These are phyloP conservation scores for Fragilariopsis cylindrus DNA, from an alignment of 108 stramenopile genomes.

Conservation along the genomic window DNA sequence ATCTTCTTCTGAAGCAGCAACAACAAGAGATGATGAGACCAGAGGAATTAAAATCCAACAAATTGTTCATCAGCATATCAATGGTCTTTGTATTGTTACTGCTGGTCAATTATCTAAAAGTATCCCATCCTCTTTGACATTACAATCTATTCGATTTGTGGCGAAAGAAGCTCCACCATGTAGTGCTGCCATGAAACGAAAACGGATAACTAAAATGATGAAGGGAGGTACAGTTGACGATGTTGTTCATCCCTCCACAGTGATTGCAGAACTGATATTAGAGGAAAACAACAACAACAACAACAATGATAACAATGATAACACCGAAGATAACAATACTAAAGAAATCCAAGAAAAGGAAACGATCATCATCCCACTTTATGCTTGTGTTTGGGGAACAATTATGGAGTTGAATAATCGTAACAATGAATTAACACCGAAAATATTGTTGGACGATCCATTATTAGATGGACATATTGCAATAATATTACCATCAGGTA, in stretches of 20 bases:
- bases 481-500: constrained; percentile 60
- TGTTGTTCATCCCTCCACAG: constrained; percentile 29
- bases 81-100: constrained; percentile 75
- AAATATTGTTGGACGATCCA: constrained; percentile 53
- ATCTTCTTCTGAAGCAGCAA: too few species aligned
- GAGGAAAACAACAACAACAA: neutral
- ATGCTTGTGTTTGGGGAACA: constrained; percentile 70
- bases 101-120: constrained; percentile 35
- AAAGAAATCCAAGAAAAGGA: neutral
- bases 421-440: constrained; percentile 13
- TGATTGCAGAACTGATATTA: constrained; percentile 28
- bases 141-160: constrained; percentile 26
- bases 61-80: constrained; percentile 73
- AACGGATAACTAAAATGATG: constrained; percentile 52
- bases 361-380: constrained; percentile 32
- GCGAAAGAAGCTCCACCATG: constrained; percentile 25
- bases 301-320: neutral
- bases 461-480: constrained; percentile 77
- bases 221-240: constrained; percentile 33
- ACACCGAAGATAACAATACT: neutral
- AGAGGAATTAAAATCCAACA: neutral
- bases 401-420: constrained; percentile 65
- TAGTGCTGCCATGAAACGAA: constrained; percentile 48
- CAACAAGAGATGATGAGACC: too few species aligned
- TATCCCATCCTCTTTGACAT: neutral